Evolutionary conservation across 805 yeast species (phyloP).

Genomic region (Dipodascus geniculatus): DNA sequence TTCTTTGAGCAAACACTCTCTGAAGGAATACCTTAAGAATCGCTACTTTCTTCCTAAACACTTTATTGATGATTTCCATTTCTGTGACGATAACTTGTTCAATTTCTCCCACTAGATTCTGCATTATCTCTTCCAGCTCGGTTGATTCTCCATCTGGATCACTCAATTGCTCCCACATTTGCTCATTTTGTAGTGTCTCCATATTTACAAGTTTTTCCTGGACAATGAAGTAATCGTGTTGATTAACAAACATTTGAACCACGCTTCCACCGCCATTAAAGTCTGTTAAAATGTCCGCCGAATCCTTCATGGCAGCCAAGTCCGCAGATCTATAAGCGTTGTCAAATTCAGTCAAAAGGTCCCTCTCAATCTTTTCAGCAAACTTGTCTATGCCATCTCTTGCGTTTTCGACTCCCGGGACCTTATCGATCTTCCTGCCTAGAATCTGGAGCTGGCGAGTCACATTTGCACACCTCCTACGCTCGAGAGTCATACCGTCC

Average conservation of each 20-base stretch:
- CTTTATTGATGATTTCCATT: constrained; percentile 58
- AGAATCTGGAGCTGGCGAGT: constrained; percentile 54
- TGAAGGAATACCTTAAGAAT: constrained; percentile 64
- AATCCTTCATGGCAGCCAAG: constrained; percentile 58
- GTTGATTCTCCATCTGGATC: constrained; percentile 44
- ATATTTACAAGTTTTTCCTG: constrained; percentile 31
- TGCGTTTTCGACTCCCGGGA: constrained; percentile 16
- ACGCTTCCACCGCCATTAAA: constrained; percentile 81
- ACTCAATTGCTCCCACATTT: constrained; percentile 44
- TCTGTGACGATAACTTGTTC: constrained; percentile 55
- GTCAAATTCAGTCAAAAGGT: constrained; percentile 57
- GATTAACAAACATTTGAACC: constrained; percentile 69
- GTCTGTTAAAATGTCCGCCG: constrained; percentile 58
- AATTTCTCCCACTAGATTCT: constrained; percentile 42
- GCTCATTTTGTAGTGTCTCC: constrained; percentile 22
- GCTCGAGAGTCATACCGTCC: constrained; percentile 40
- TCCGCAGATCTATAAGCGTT: constrained; percentile 62
- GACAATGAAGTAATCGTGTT: constrained; percentile 56
- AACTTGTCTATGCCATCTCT: constrained; percentile 47
- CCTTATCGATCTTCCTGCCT: constrained; percentile 44
- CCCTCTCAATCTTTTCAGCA: constrained; percentile 66
- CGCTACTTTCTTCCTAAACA: constrained; percentile 54
- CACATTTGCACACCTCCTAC: constrained; percentile 54
- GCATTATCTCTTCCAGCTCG: constrained; percentile 41
- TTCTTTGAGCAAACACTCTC: constrained; percentile 63